A percentile compares a stretch with the other conserved stretches of the same genome.
phyloP scores from a whole-genome alignment of 257 asterid species.

The Linaria vulgaris region DNA sequence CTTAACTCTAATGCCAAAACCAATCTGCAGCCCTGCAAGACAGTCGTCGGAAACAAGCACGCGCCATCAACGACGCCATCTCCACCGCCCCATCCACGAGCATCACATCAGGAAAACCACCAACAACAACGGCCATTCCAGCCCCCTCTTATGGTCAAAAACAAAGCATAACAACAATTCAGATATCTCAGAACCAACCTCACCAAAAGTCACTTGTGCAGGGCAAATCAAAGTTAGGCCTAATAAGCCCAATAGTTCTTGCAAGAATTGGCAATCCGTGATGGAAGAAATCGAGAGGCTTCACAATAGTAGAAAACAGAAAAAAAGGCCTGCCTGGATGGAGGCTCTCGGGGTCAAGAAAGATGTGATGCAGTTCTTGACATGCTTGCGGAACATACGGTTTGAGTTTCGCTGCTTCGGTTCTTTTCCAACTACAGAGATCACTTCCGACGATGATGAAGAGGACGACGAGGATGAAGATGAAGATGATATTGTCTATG shows the following conservation, averaged over 20 bases:
- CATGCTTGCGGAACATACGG: conserved; percentile 59
- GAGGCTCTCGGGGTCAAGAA: conserved; percentile 76
- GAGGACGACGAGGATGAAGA: conserved; percentile 40
- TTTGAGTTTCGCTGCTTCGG: conserved; percentile 87
- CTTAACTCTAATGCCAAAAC: conserved; percentile 73
- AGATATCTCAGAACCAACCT: conserved; percentile 69
- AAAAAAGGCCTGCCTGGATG: conserved; percentile 49
- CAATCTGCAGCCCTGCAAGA: conserved; percentile 78
- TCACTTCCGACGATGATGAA: conserved; percentile 66
- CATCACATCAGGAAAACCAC: conserved; percentile 34
- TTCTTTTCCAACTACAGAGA: conserved; percentile 45
- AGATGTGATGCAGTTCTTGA: conserved; percentile 75
- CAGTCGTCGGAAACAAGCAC: conserved; percentile 36
- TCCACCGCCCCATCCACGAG: conserved; percentile 27
- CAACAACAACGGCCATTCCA: conserved; percentile 36
- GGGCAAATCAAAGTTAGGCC: conserved; percentile 77
- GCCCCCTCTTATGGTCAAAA: conserved; percentile 59
- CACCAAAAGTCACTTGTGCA: conserved; percentile 89
- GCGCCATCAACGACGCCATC: conserved; percentile 41
- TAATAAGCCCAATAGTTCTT: conserved; percentile 47
- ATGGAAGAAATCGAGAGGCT: conserved; percentile 91
- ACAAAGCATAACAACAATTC: conserved; percentile 30
- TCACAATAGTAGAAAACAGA: conserved; percentile 51
- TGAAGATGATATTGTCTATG: neutral
- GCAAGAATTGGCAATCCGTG: conserved; percentile 88